phyloP scores from a whole-genome alignment of 495 filamentous ascomycete species.

The Hypoxylon subgilvum region DNA sequence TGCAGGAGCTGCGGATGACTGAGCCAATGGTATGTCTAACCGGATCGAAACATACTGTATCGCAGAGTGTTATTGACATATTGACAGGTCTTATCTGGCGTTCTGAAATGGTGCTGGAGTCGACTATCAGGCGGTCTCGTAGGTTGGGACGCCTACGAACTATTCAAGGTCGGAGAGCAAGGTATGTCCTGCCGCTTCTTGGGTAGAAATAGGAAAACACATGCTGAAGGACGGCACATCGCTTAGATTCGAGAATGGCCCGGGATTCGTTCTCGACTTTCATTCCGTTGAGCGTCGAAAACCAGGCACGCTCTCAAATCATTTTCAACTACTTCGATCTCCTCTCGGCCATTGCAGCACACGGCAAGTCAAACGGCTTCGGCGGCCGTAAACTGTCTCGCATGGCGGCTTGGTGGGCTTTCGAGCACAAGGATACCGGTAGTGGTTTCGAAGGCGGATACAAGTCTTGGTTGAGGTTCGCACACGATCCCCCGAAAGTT shows the following conservation, averaged over 20 bases:
- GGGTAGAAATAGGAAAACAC: slow-evolving; percentile 13
- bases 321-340: slow-evolving; percentile 98
- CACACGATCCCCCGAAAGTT: slow-evolving; percentile 5
- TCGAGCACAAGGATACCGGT: slow-evolving; percentile 82
- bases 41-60: slow-evolving; percentile 1
- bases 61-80: slow-evolving; percentile 20
- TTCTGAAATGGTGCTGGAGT: slow-evolving; percentile 99
- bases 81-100: slow-evolving; percentile 82
- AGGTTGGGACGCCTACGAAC: slow-evolving; percentile 94
- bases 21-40: slow-evolving; percentile 80
- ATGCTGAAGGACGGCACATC: slow-evolving; percentile 19
- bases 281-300: slow-evolving; percentile 92
- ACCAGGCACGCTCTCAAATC: slow-evolving; percentile 81
- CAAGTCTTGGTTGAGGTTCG: slow-evolving; percentile 71
- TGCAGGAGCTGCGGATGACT: slow-evolving; percentile 87
- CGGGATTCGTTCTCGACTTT: slow-evolving; percentile 94
- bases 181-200: slow-evolving; percentile 58
- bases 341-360: slow-evolving; percentile 75
- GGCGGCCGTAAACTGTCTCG: slow-evolving; percentile 92
- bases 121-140: slow-evolving; percentile 90
- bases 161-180: slow-evolving; percentile 93
- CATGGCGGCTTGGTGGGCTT: slow-evolving; percentile 98
- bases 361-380: slow-evolving; percentile 91
- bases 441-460: slow-evolving; percentile 98
- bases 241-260: slow-evolving; percentile 85